Evolutionary conservation across 2,329 filamentous ascomycete genomes (phyloP), one percentile per base, ranked within the genome.

Genomic region (Fusarium newnesense): DNA sequence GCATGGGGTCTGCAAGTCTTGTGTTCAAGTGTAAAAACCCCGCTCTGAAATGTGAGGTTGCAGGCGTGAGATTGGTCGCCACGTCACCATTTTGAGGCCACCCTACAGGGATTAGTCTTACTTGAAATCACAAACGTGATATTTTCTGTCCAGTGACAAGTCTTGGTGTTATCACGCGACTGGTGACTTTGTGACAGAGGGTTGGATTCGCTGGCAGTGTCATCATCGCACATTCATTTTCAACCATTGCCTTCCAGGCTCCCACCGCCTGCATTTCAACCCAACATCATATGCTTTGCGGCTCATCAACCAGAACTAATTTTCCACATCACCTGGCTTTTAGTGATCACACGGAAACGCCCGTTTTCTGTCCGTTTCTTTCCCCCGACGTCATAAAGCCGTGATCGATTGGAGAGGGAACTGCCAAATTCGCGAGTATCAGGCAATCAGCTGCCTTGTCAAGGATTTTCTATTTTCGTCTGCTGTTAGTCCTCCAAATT

Each of bases 61-160:
- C 34, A 24, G 26, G 32, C 12, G 21, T 28, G 16, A 64, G 57
- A 62, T 52, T 62, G 57, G 39, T 15, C 24, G 56, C 30, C 61
- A 61, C 61, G 61, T 62, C 44, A 52, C 30, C 26, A 9, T 34
- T 39, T 62, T 44, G 57, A 62, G 57, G 44, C 57, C 61, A 37
- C 13, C 61, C 7, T 30, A 18, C 61, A 30, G 36, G 37, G 56
- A 61, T 50, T 47, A 43, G 56, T 21, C 11, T 32, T 12, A 15
- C 32, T 43, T 37, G 30, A 34, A 61, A 64, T 61, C 30, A 61
- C 37, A 50, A 64, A 37, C 32, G 56, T 50, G 56, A 50, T 61
- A 8, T 37, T 13, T 30, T 12, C 8, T 12, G 19, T 50, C 56
- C 44, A 64, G 44, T 61, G 61, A 50, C n/a, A 43, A 21, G 36